These are phyloP conservation scores for Puccinia hordei DNA, from an alignment of 1,284 basidiomycete genomes.

Conservation along the genomic window DNA sequence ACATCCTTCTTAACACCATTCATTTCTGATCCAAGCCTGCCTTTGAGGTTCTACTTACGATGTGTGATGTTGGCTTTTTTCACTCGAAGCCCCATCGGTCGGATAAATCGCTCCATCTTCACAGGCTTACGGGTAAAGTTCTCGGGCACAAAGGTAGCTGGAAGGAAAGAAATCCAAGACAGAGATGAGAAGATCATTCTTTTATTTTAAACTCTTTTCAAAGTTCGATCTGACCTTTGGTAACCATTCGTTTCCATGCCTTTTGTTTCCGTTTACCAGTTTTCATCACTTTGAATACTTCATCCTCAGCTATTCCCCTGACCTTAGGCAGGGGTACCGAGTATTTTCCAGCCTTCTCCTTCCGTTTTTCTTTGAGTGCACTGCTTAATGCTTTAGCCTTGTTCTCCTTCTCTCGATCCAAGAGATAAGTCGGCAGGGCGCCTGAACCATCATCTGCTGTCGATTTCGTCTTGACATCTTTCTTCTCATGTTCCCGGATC, in stretches of 20 bases:
- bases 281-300: conserved; percentile 99
- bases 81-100: conserved; percentile 94
- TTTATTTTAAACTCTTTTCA: background rate
- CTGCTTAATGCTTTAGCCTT: conserved; percentile 96
- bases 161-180: background rate
- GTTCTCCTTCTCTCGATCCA: conserved; percentile 94
- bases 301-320: conserved; percentile 96
- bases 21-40: too few species aligned
- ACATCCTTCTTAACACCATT: background rate
- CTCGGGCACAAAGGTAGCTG: conserved; percentile 62
- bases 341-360: conserved; percentile 98
- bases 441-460: conserved; percentile 77
- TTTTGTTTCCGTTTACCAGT: conserved; percentile 97
- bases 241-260: conserved; percentile 99
- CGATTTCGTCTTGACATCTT: conserved; percentile 93
- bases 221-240: conserved; percentile 76
- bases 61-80: conserved; percentile 99
- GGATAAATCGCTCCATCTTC: conserved; percentile 97
- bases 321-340: conserved; percentile 96
- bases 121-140: conserved; percentile 98
- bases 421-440: conserved; percentile 87
- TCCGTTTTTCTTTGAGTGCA: conserved; percentile 97
- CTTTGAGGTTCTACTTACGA: conserved; percentile 66
- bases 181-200: background rate
- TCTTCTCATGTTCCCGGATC: conserved; percentile 97